These are phyloP conservation scores for Ceratocystis lukuohia DNA, from an alignment of 2,329 filamentous ascomycete genomes.

Conservation along the genomic window DNA sequence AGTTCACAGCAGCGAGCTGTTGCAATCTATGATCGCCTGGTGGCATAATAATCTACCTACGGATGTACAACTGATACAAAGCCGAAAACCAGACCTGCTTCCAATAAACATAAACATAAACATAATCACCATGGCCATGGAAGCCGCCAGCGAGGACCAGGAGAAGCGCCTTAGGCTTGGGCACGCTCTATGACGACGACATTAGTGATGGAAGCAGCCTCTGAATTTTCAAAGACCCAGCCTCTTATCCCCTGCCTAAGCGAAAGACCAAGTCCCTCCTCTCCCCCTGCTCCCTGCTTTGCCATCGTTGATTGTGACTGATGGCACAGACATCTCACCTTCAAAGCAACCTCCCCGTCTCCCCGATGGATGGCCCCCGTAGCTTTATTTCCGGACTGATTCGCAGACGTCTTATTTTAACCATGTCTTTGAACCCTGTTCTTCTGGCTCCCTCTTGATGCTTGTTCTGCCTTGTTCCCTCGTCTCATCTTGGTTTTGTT, in stretches of 20 bases:
- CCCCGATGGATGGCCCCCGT: neutral
- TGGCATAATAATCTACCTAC: no score
- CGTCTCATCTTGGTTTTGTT: neutral
- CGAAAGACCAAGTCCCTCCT: neutral
- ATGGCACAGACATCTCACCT: neutral
- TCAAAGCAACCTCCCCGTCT: neutral
- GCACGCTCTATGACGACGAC: neutral
- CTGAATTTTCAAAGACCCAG: no score
- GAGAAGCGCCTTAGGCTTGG: no score
- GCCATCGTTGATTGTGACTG: neutral
- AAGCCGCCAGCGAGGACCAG: no score
- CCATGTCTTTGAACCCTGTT: neutral
- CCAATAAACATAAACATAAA: no score
- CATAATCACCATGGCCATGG: no score
- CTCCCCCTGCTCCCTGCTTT: neutral
- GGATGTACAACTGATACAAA: no score
- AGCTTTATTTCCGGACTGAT: neutral
- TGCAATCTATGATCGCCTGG: no score
- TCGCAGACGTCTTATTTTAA: neutral
- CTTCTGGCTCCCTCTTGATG: neutral
- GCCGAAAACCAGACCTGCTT: no score
- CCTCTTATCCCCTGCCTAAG: no score
- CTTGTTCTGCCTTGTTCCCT: neutral
- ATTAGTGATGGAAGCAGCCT: no score
- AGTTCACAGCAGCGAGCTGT: no score